Evolutionary conservation across 768 basidiomycete genomes (phyloP).

Genomic region (Sarcomyxa edulis): DNA sequence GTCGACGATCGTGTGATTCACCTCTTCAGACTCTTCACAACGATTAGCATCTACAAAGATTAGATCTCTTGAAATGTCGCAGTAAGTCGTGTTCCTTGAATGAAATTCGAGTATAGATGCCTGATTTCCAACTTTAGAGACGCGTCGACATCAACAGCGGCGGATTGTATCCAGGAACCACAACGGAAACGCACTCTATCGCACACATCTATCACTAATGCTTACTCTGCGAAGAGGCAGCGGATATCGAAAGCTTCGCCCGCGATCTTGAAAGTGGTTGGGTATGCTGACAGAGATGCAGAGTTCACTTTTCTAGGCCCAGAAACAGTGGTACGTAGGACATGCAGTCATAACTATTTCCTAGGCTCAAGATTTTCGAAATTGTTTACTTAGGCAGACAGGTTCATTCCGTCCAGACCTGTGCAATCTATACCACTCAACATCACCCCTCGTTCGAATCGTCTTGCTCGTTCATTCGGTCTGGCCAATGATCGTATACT

Average conservation of each 20-base stretch:
- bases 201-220: slow-evolving; percentile 30
- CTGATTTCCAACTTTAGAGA: too few species aligned
- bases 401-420: slow-evolving; percentile 54
- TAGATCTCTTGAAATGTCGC: too few species aligned
- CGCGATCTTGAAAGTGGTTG: slow-evolving; percentile 24
- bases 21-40: too few species aligned
- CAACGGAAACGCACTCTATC: slow-evolving; percentile 35
- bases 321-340: slow-evolving; percentile 2
- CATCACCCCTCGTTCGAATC: slow-evolving; percentile 60
- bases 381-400: too few species aligned
- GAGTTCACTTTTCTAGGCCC: slow-evolving; percentile 4
- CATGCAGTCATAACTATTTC: too few species aligned
- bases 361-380: too few species aligned
- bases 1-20: too few species aligned
- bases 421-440: slow-evolving; percentile 49
- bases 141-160: too few species aligned
- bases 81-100: too few species aligned
- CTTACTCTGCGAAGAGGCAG: slow-evolving; percentile 36
- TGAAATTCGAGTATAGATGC: too few species aligned
- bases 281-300: slow-evolving; percentile 3
- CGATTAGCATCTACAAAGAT: too few species aligned
- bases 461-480: slow-evolving; percentile 60
- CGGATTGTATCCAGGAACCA: too few species aligned
- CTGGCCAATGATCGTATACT: slow-evolving; percentile 52
- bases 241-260: slow-evolving; percentile 32